Base-by-base conservation (phyloP, 441 rosid species). In the Dalechampia spathulata region DNA sequence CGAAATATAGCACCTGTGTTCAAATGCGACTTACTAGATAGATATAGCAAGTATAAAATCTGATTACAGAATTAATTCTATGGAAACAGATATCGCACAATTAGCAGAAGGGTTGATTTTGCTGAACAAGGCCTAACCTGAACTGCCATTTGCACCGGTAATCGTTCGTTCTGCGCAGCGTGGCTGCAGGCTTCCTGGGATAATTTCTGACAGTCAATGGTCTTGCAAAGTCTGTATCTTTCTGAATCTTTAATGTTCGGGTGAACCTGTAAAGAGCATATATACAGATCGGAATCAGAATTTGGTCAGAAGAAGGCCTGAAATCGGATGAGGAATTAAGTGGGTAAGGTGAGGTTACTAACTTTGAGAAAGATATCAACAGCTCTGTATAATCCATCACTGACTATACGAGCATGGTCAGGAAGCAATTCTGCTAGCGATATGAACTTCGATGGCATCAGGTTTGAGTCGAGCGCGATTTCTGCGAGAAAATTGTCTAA, bases 151-250 rank as follows among this genome's bases (percentile, higher is more conserved):
- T 87, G 98, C 38, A 88, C 91, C 0, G 98, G 98, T 19, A 91
- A 52, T 65, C 96, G 82, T 64, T 91, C 98, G 50, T 91, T 87
- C 42, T 91, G 98, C 1, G 95, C 96, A 0, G 95, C 98, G 14
- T 91, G 96, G 75, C 96, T 85, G 71, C 98, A 91, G 25, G 98
- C 98, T 73, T 91, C 98, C 60, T 87, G 96, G 6, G 98, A 85
- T 51, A 91, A 74, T 71, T 87, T 91, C 65, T 91, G 98, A 55
- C 88, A 80, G 67, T 91, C 95, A 37, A 87, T 91, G 22, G 96
- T 85, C 67, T 91, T 90, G 79, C 95, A 83, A 2, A 91, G 93
- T 41, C 95, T 61, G 71, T 86, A 86, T 19, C 95, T 81, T 44
- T 91, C 98, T 1, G 93, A 73, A 36, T 91, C 98, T 70, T 91